Evolutionary conservation across 2,329 filamentous ascomycete species (phyloP).

Genomic region (Pleurostoma richardsiae): DNA sequence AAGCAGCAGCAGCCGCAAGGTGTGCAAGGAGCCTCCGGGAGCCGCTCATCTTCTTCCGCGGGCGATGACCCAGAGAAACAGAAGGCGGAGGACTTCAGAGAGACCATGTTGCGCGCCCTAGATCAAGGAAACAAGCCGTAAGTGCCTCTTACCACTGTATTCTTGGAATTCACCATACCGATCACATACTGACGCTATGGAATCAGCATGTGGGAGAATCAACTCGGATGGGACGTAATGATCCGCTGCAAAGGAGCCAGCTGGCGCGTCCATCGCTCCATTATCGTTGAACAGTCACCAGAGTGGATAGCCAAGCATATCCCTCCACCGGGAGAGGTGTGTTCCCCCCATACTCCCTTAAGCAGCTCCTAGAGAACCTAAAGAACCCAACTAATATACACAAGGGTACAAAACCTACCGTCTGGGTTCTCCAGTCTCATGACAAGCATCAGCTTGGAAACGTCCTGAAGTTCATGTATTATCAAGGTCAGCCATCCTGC

Average conservation of each 20-base stretch:
- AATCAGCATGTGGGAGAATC: constrained; percentile 10
- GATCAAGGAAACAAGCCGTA: neutral
- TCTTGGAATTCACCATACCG: constrained; percentile 7
- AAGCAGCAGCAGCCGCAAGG: neutral
- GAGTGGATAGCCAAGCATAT: constrained; percentile 6
- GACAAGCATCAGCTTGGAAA: constrained; percentile 10
- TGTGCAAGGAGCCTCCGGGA: no score
- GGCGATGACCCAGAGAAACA: neutral
- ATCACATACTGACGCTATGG: constrained; percentile 13
- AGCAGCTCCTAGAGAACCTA: no score
- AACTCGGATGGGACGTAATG: constrained; percentile 11
- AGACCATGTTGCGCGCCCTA: neutral
- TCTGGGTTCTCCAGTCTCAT: constrained; percentile 9
- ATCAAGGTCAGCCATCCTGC: constrained; percentile 8
- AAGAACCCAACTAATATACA: neutral
- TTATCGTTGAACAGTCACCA: constrained; percentile 10
- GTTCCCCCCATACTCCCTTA: neutral
- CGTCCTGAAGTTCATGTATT: constrained; percentile 21
- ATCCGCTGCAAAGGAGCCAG: constrained; percentile 4
- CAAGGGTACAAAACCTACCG: neutral
- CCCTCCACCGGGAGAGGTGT: constrained; percentile 1
- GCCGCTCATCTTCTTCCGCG: neutral
- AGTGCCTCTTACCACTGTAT: constrained; percentile 5
- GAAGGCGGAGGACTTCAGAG: neutral
- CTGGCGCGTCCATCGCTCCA: constrained; percentile 12